Base-by-base conservation (phyloP, 495 filamentous ascomycete genomes). In the Annulohypoxylon bovei region DNA sequence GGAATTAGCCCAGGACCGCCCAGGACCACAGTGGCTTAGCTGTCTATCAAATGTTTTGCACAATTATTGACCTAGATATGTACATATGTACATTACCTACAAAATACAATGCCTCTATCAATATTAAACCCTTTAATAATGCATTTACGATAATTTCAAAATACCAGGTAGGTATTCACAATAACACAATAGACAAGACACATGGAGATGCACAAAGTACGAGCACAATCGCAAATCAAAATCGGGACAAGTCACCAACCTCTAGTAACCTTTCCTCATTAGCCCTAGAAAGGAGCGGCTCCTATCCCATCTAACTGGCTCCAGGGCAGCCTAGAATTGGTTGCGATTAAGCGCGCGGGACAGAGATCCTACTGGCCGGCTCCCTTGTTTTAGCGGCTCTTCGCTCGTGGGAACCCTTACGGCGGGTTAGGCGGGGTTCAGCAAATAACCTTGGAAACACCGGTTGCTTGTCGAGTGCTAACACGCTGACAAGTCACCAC, bases 311-410 rank as follows among this genome's bases (percentile, higher is more conserved):
- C 12, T 39, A 39, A 65, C 61, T 58, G 37, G 71, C 62, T 50
- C 61, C 40, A 65, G 20, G 61, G 8, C 44, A 14, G 18, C 20
- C 52, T 28, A 37, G 44, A 67, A 59, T 54, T 67, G 62, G 57
- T 65, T 57, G 35, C 35, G 46, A 63, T 71, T 75, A 75, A 74
- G 74, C 74, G 74, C 74, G 74, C 74, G 62, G 63, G 62, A 64
- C 65, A 33, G 57, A 35, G 28, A 70, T 74, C 55, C 49, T 74
- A 76, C 71, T 74, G 74, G 74, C 46, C 52, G 60, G 47, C 57
- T 20, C 27, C 60, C 22, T 59, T 30, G 30, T 42, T 20, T 50
- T 72, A 68, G 70, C 70, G 70, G 65, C 70, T 72, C 65, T 60
- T 57, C 44, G 27, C 42, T 50, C 39, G 65, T 61, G 54, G 68